A percentile compares a stretch with the other conserved stretches of the same genome.
Evolutionary conservation across 352 stramenopile species (phyloP).

Genomic region (Globisporangium yorkense): DNA sequence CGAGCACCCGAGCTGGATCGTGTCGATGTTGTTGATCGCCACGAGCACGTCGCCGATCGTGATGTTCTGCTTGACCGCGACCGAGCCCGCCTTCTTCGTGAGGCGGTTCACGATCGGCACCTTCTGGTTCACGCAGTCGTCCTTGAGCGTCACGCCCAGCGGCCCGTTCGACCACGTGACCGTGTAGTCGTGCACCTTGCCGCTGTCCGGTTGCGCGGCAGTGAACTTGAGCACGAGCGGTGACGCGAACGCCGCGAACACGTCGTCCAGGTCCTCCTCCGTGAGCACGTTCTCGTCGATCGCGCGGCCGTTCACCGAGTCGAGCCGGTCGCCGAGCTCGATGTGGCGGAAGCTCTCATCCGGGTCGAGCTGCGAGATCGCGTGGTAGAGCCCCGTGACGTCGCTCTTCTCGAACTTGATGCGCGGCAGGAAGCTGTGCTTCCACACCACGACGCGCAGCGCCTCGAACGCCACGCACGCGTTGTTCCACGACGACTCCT

Average conservation of each 20-base stretch:
- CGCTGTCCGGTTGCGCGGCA: conserved; percentile 43
- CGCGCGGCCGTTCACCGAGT: conserved; percentile 71
- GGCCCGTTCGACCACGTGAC: conserved; percentile 86
- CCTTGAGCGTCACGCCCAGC: conserved; percentile 79
- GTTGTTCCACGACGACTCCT: conserved; percentile 85
- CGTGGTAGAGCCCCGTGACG: conserved; percentile 51
- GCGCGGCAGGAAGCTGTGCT: conserved; percentile 78
- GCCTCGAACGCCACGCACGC: conserved; percentile 63
- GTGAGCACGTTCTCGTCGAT: conserved; percentile 56
- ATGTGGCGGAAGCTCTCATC: conserved; percentile 83
- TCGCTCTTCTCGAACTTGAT: conserved; percentile 51
- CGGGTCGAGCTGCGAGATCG: conserved; percentile 57
- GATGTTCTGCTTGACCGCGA: conserved; percentile 87
- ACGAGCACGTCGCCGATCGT: conserved; percentile 81
- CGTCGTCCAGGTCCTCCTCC: conserved; percentile 64
- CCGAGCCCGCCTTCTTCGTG: conserved; percentile 80
- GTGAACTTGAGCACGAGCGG: conserved; percentile 85
- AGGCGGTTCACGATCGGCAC: conserved; percentile 84
- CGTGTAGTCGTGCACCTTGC: conserved; percentile 78
- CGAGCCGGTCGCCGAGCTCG: conserved; percentile 51
- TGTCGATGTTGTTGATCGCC: conserved; percentile 89
- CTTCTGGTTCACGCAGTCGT: conserved; percentile 80
- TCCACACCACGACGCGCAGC: conserved; percentile 82
- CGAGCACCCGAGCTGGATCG: conserved; percentile 81
- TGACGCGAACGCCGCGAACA: conserved; percentile 66